phyloP scores from a whole-genome alignment of 2,329 filamentous ascomycete species.

The Thielaviopsis ethacetica region DNA sequence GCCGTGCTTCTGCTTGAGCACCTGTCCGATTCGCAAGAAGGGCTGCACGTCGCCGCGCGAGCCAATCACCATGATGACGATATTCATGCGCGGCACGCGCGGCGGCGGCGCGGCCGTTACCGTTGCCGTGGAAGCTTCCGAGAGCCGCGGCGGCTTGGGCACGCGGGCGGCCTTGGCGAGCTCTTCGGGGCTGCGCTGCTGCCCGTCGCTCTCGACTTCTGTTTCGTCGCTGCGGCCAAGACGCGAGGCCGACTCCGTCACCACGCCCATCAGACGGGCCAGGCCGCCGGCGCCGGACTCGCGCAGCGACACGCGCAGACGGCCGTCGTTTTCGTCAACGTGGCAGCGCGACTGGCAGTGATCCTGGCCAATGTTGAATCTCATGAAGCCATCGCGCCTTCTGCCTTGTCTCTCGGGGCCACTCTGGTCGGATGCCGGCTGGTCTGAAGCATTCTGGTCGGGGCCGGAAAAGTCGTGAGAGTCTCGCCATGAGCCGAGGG shows the following conservation, averaged over 20 bases:
- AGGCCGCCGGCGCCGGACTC: slow-evolving; percentile 53
- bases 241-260: not conserved
- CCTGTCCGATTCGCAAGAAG: slow-evolving; percentile 58
- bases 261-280: slow-evolving; percentile 22
- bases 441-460: not conserved
- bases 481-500: not conserved
- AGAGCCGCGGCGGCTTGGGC: slow-evolving; percentile 5
- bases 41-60: slow-evolving; percentile 68
- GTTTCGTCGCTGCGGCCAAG: not conserved
- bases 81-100: slow-evolving; percentile 37
- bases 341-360: slow-evolving; percentile 48
- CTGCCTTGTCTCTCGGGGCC: not conserved
- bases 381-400: not conserved
- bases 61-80: slow-evolving; percentile 73
- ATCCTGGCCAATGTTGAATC: slow-evolving; percentile 46
- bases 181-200: not conserved
- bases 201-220: not conserved
- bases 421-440: not conserved
- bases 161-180: not conserved
- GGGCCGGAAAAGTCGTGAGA: not conserved
- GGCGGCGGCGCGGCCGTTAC: not conserved
- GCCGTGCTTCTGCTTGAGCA: slow-evolving; percentile 52
- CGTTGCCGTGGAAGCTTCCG: slow-evolving; percentile 1
- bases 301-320: slow-evolving; percentile 55
- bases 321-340: slow-evolving; percentile 47